Conservation (phyloP, 2,329 filamentous ascomycete species). For the Stenocarpella maydis region DNA sequence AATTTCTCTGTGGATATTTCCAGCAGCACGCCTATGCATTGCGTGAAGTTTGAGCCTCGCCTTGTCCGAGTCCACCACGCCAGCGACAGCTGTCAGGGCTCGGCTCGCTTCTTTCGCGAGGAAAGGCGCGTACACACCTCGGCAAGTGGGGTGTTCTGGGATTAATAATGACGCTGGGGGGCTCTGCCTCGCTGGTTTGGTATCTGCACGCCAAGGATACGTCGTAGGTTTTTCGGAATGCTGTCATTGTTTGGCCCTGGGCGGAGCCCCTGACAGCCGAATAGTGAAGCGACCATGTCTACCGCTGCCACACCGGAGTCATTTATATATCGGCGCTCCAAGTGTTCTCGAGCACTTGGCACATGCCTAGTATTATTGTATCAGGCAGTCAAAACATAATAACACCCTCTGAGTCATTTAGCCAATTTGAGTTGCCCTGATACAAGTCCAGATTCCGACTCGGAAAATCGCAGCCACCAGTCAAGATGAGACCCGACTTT, state of each 20-base stretch:
- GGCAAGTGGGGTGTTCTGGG: conserved; percentile 29
- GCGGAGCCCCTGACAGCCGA: conserved; percentile 7
- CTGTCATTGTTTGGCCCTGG: neutral
- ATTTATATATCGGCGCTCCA: conserved; percentile 28
- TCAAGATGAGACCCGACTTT: conserved; percentile 41
- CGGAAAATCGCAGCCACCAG: neutral
- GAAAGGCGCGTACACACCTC: conserved; percentile 17
- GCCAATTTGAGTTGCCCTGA: neutral
- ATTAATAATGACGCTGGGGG: neutral
- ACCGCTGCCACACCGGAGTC: neutral
- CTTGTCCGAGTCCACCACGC: conserved; percentile 15
- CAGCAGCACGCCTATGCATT: neutral
- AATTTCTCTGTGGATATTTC: conserved; percentile 23
- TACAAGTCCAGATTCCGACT: neutral
- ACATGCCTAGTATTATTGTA: conserved; percentile 2
- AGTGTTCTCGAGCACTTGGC: conserved; percentile 7
- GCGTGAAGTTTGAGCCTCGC: conserved; percentile 21
- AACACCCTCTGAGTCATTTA: neutral
- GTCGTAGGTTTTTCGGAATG: neutral
- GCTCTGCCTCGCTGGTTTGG: neutral
- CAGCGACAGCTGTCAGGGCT: neutral
- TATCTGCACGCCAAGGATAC: conserved; percentile 5
- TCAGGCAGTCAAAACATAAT: neutral
- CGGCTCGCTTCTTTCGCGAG: neutral
- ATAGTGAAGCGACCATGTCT: conserved; percentile 7